Evolutionary conservation across 1,284 basidiomycete genomes (phyloP).

Genomic region (Tranzscheliella williamsii): DNA sequence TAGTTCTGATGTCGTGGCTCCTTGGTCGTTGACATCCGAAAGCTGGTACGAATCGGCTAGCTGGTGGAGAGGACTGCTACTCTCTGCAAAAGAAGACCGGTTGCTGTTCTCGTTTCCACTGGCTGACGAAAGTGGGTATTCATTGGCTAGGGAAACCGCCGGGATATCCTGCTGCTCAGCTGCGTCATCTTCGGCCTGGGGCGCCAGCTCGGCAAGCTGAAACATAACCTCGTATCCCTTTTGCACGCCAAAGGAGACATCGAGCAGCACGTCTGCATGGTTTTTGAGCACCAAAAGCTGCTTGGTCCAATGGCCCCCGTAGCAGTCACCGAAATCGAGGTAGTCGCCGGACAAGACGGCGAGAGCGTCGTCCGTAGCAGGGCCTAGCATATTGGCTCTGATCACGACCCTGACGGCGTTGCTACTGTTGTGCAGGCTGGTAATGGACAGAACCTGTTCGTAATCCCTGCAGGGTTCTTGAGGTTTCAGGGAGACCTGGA

Average conservation of each 20-base stretch:
- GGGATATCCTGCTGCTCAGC: constrained; percentile 30
- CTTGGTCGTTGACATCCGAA: constrained; percentile 14
- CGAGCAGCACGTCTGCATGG: constrained; percentile 62
- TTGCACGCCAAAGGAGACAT: constrained; percentile 63
- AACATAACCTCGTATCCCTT: constrained; percentile 64
- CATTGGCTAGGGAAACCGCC: constrained; percentile 24
- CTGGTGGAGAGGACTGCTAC: constrained; percentile 7
- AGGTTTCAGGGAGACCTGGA: constrained; percentile 36
- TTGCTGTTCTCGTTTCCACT: constrained; percentile 22
- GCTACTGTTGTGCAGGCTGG: constrained; percentile 48
- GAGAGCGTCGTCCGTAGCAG: constrained; percentile 61
- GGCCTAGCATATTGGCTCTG: constrained; percentile 57
- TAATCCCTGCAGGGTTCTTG: constrained; percentile 51
- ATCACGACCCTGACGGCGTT: constrained; percentile 52
- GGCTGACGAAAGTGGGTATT: constrained; percentile 28
- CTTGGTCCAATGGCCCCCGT: constrained; percentile 64
- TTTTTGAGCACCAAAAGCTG: constrained; percentile 64
- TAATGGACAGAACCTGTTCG: constrained; percentile 55
- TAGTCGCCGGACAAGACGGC: constrained; percentile 62
- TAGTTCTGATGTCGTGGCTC: constrained; percentile 28
- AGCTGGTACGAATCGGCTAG: constrained; percentile 4
- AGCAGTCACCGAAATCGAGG: constrained; percentile 64
- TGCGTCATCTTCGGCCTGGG: constrained; percentile 33
- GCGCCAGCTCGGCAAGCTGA: constrained; percentile 62
- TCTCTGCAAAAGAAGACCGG: constrained; percentile 19